phyloP scores from a whole-genome alignment of 1,284 basidiomycete genomes.

The Porogramme epimiltina region DNA sequence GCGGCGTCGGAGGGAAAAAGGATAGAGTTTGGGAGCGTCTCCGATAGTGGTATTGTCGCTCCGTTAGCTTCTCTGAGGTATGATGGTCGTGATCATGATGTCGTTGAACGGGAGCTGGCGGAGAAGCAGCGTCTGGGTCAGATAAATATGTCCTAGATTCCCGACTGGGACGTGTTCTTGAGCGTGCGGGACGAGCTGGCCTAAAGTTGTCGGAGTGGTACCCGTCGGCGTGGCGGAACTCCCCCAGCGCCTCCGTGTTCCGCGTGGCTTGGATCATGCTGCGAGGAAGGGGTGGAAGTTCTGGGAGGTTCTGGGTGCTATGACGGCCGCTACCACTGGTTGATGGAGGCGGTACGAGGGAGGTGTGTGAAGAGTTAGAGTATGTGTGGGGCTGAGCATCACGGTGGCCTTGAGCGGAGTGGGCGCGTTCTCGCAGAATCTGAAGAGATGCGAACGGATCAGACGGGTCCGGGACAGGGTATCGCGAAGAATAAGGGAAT shows the following conservation, averaged over 20 bases:
- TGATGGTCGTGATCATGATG: conserved; percentile 17
- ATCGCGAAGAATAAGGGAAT: conserved; percentile 43
- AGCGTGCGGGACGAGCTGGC: conserved; percentile 28
- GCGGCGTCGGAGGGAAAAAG: conserved; percentile 12
- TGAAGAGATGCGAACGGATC: conserved; percentile 59
- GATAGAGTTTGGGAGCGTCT: conserved; percentile 31
- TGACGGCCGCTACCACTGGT: conserved; percentile 7
- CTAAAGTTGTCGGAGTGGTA: conserved; percentile 28
- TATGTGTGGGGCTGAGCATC: conserved; percentile 27
- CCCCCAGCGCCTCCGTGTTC: conserved; percentile 19
- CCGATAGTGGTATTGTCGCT: conserved; percentile 28
- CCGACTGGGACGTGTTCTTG: conserved; percentile 22
- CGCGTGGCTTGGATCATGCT: conserved; percentile 13
- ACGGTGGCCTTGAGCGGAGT: conserved; percentile 30
- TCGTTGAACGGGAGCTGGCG: conserved; percentile 12
- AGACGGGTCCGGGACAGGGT: conserved; percentile 52
- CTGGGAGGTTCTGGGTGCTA: conserved; percentile 2
- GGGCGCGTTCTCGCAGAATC: conserved; percentile 42
- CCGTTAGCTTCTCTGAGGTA: conserved; percentile 13
- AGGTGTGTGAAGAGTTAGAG: conserved; percentile 19
- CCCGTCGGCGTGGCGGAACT: conserved; percentile 24
- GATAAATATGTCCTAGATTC: conserved; percentile 29
- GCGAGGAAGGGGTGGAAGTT: conserved; percentile 13
- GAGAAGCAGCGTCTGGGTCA: conserved; percentile 24
- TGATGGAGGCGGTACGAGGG: conserved; percentile 14